phyloP scores from a whole-genome alignment of 2,329 filamentous ascomycete genomes.

The Coniochaeta sp. region DNA sequence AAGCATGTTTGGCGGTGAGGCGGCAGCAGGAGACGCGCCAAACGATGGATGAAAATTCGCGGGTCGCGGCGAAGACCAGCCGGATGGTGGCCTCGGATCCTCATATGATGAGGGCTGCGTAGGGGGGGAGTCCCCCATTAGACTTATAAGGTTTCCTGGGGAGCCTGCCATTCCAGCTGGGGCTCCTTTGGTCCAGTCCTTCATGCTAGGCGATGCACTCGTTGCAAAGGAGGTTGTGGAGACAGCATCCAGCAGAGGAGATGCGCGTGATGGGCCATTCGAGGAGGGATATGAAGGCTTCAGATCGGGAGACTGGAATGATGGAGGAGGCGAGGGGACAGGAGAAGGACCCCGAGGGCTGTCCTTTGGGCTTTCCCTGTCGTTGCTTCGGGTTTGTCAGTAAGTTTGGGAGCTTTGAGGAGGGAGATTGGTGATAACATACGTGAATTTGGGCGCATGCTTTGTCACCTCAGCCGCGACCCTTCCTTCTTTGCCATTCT shows the following conservation, averaged over 20 bases:
- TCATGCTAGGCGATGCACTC: slow-evolving; percentile 38
- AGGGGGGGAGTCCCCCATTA: slow-evolving; percentile 44
- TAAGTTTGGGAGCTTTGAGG: not conserved
- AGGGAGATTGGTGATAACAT: slow-evolving; percentile 20
- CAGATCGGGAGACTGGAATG: slow-evolving; percentile 32
- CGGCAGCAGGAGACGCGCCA: slow-evolving; percentile 22
- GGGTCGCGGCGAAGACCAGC: slow-evolving; percentile 38
- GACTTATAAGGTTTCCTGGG: slow-evolving; percentile 44
- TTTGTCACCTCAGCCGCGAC: slow-evolving; percentile 46
- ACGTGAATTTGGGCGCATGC: slow-evolving; percentile 45
- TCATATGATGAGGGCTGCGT: slow-evolving; percentile 46
- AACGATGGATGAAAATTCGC: slow-evolving; percentile 33
- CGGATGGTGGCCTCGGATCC: slow-evolving; percentile 33
- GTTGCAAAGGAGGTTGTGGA: slow-evolving; percentile 41
- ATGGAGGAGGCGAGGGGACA: slow-evolving; percentile 34
- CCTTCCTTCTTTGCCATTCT: slow-evolving; percentile 46
- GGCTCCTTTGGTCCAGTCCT: slow-evolving; percentile 34
- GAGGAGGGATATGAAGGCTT: slow-evolving; percentile 30
- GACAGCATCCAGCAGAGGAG: slow-evolving; percentile 40
- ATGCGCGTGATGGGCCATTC: slow-evolving; percentile 34
- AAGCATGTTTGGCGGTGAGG: slow-evolving; percentile 24
- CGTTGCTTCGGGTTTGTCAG: slow-evolving; percentile 11
- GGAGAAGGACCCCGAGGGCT: slow-evolving; percentile 27
- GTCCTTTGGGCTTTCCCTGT: slow-evolving; percentile 17
- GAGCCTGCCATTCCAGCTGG: slow-evolving; percentile 37